These are phyloP conservation scores for Phalaenopsis equestris DNA, from an alignment of 106 monocot species.

Conservation along the genomic window DNA sequence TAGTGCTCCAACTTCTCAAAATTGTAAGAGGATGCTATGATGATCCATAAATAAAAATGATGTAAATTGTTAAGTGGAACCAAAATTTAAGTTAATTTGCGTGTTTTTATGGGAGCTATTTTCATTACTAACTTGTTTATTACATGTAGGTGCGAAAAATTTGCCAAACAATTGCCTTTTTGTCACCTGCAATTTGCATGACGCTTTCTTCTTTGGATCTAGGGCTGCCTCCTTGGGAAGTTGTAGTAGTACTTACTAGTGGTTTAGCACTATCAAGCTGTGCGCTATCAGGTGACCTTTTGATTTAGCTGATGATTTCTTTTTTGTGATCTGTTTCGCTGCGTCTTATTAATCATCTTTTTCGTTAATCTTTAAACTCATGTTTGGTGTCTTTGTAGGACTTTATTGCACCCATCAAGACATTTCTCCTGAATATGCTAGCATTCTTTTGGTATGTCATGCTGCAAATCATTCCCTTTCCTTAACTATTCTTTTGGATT, in stretches of 20 bases:
- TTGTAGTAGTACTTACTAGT: constrained; percentile 68
- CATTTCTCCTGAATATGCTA: constrained; percentile 94
- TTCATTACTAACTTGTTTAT: neutral
- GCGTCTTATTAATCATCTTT: neutral
- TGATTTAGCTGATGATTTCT: neutral
- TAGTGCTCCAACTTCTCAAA: no score
- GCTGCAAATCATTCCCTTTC: neutral
- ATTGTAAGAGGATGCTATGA: no score
- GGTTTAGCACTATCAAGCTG: constrained; percentile 93
- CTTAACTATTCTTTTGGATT: no score
- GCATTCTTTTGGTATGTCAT: constrained; percentile 71
- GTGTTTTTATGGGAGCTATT: neutral
- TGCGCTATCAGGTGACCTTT: constrained; percentile 68
- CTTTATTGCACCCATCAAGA: constrained; percentile 99
- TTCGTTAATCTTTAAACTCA: neutral
- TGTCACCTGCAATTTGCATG: constrained; percentile 97
- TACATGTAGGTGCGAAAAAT: constrained; percentile 83
- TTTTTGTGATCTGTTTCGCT: neutral
- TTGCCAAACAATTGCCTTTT: constrained; percentile 93
- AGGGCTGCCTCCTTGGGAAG: constrained; percentile 81
- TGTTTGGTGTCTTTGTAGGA: constrained; percentile 32
- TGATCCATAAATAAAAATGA: no score
- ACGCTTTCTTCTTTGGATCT: constrained; percentile 89
- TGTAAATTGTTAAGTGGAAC: neutral
- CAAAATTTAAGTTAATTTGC: neutral